Conservation (phyloP, 805 yeast genomes). For the Monosporozyma aerobia region DNA sequence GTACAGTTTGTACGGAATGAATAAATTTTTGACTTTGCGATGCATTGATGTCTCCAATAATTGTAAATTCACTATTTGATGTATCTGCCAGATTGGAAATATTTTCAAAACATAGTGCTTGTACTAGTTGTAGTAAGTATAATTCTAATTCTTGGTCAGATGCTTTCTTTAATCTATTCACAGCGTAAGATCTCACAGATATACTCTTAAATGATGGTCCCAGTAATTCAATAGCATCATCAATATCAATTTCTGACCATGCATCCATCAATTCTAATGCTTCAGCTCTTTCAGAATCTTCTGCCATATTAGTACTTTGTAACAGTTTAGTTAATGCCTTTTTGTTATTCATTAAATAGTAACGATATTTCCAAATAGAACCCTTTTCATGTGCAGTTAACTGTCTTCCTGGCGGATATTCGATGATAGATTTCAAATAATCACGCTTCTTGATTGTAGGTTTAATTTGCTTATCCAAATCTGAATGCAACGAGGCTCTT, state of each 20-base stretch:
- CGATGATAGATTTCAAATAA: constrained; percentile 57
- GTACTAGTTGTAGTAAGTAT: constrained; percentile 82
- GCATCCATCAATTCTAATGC: constrained; percentile 62
- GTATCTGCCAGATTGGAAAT: constrained; percentile 15
- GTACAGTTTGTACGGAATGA: constrained; percentile 2
- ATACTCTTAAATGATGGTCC: constrained; percentile 69
- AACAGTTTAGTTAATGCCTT: constrained; percentile 70
- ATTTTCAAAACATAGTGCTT: constrained; percentile 75
- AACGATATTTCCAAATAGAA: constrained; percentile 83
- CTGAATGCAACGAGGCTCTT: constrained; percentile 68
- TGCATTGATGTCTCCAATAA: constrained; percentile 27
- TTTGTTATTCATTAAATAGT: constrained; percentile 61
- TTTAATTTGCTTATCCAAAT: constrained; percentile 74
- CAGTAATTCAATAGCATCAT: constrained; percentile 76
- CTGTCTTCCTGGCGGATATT: constrained; percentile 76
- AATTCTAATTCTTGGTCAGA: constrained; percentile 71
- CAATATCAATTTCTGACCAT: constrained; percentile 71
- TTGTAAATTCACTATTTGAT: constrained; percentile 30
- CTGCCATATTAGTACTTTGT: constrained; percentile 83
- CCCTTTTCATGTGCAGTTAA: constrained; percentile 77
- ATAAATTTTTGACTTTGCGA: constrained; percentile 8
- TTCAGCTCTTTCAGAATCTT: constrained; percentile 69
- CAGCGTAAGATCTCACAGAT: constrained; percentile 78
- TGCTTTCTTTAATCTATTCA: constrained; percentile 69
- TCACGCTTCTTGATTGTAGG: constrained; percentile 81